A percentile compares a stretch with the other conserved stretches of the same genome.
These are phyloP conservation scores for Solanum dulcamara DNA, from an alignment of 257 asterid genomes.

Conservation along the genomic window DNA sequence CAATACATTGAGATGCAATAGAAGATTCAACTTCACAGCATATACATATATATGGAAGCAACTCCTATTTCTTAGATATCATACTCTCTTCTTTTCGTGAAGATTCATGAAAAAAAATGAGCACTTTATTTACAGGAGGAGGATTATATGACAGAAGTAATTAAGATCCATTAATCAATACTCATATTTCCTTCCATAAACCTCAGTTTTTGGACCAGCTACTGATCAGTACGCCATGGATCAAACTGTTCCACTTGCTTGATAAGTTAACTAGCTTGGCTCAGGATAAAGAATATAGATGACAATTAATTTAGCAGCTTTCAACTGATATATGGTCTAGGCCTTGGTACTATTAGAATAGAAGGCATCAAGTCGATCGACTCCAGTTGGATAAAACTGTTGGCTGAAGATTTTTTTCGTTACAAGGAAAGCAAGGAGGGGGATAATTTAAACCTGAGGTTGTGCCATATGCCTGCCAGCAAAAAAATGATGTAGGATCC, in stretches of 20 bases:
- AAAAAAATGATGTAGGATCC: conserved; percentile 26
- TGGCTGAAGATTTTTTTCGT: conserved; percentile 21
- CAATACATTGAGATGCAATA: not conserved
- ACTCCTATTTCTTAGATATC: not conserved
- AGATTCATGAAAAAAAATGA: not conserved
- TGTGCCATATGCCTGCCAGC: conserved; percentile 81
- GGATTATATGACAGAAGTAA: not conserved
- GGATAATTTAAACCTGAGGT: conserved; percentile 44
- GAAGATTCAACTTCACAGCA: not conserved
- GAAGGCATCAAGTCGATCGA: not conserved
- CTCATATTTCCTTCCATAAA: not conserved
- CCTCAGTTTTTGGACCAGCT: not conserved
- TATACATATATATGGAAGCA: not conserved
- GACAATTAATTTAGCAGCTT: not conserved
- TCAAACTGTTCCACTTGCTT: not conserved
- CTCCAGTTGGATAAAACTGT: not conserved
- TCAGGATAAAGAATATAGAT: not conserved
- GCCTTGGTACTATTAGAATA: not conserved
- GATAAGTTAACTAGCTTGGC: not conserved
- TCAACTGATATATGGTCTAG: not conserved
- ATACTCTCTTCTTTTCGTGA: not conserved
- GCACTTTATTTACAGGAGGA: not conserved
- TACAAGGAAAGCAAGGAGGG: conserved; percentile 45
- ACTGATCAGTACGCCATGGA: not conserved
- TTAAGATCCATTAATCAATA: not conserved